These are phyloP conservation scores for Gautieria morchelliformis DNA, from an alignment of 768 basidiomycete species.

Conservation along the genomic window DNA sequence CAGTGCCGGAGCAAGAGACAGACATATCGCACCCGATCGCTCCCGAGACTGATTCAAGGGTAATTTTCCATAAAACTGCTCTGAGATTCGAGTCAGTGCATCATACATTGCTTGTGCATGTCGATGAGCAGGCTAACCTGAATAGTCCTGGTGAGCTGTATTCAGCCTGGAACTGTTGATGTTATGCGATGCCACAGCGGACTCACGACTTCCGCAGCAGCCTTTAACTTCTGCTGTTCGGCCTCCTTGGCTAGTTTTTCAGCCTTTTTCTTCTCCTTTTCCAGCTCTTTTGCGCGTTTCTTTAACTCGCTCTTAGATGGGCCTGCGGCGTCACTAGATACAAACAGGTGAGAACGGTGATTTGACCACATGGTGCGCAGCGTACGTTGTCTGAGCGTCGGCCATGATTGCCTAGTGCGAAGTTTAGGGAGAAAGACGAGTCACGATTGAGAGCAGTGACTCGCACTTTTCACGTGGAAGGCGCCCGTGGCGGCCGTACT, in stretches of 20 bases:
- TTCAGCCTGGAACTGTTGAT: neutral
- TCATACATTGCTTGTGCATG: neutral
- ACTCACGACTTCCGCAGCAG: slow-evolving; percentile 52
- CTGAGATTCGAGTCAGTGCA: slow-evolving; percentile 56
- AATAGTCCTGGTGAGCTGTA: slow-evolving; percentile 3
- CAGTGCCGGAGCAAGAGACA: neutral
- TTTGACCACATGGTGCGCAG: neutral
- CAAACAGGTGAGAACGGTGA: neutral
- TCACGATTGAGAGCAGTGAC: neutral
- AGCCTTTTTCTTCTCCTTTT: slow-evolving; percentile 83
- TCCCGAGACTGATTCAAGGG: slow-evolving; percentile 89
- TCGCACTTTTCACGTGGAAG: neutral
- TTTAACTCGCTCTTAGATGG: slow-evolving; percentile 86
- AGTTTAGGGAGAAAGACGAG: neutral
- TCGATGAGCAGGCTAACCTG: slow-evolving; percentile 1
- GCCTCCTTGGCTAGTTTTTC: slow-evolving; percentile 76
- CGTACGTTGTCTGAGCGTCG: neutral
- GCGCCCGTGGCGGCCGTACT: neutral
- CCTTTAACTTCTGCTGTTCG: slow-evolving; percentile 59
- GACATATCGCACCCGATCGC: slow-evolving; percentile 33
- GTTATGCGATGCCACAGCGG: neutral
- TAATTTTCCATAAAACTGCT: slow-evolving; percentile 74
- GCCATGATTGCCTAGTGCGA: neutral
- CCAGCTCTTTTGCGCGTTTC: slow-evolving; percentile 82
- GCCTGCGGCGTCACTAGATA: slow-evolving; percentile 26